Evolutionary conservation across 495 filamentous ascomycete species (phyloP).

Genomic region (Penicillium mononematosum): DNA sequence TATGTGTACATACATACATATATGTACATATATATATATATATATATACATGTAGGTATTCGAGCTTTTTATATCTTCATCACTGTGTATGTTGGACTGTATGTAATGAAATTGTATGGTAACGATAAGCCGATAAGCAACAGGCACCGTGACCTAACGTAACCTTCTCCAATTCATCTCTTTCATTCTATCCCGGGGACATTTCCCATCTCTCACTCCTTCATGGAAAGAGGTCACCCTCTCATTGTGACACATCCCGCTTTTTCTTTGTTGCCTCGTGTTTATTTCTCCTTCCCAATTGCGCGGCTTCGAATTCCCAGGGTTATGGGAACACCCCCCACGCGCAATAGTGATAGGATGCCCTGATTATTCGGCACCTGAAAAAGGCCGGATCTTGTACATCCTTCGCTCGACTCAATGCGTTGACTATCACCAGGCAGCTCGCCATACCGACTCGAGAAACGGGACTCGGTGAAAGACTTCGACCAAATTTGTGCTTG

Average conservation of each 20-base stretch:
- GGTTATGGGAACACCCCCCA: conserved; percentile 13
- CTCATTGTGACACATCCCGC: conserved; percentile 6
- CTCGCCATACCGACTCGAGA: conserved; percentile 8
- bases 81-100: neutral
- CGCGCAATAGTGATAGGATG: conserved; percentile 17
- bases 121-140: conserved; percentile 15
- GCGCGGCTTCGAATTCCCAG: conserved; percentile 2
- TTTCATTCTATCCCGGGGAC: conserved; percentile 9
- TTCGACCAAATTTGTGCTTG: neutral
- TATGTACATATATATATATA: too few relatives aligned
- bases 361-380: conserved; percentile 19
- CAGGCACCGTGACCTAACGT: conserved; percentile 9
- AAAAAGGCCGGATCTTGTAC: conserved; percentile 12
- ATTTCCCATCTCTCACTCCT: conserved; percentile 10
- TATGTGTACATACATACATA: too few relatives aligned
- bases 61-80: too few relatives aligned
- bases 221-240: conserved; percentile 4
- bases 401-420: conserved; percentile 17
- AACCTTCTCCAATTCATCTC: conserved; percentile 11
- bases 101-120: neutral
- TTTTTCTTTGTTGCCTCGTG: neutral
- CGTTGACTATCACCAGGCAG: conserved; percentile 16
- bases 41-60: neutral
- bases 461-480: conserved; percentile 6
- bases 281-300: conserved; percentile 4